Evolutionary conservation across 352 stramenopile genomes (phyloP).

Genomic region (Globisporangium canariense): DNA sequence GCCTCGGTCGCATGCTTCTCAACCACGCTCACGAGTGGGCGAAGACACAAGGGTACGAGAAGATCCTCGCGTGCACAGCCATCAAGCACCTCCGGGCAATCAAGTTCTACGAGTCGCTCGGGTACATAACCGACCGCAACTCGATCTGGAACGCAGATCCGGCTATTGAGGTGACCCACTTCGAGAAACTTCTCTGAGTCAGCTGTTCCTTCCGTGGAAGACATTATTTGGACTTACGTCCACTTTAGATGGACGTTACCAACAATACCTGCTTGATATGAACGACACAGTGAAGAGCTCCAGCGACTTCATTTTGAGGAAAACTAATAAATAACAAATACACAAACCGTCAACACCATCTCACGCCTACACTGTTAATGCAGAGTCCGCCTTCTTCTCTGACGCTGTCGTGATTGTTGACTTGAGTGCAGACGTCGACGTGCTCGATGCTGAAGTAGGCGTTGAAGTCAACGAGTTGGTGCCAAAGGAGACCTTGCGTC

Average conservation of each 20-base stretch:
- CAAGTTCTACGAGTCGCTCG: constrained; percentile 22
- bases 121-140: constrained; percentile 13
- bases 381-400: constrained; percentile 4
- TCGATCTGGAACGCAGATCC: not conserved
- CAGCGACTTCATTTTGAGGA: not conserved
- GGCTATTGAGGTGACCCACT: not conserved
- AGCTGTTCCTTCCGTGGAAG: not conserved
- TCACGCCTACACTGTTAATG: not conserved
- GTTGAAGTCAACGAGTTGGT: not conserved
- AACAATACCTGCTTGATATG: not conserved
- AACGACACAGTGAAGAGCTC: not conserved
- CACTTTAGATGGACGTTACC: not conserved
- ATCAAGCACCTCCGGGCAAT: not conserved
- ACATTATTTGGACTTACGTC: not conserved
- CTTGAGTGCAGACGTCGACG: not conserved
- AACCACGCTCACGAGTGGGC: constrained; percentile 19
- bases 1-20: constrained; percentile 16
- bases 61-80: constrained; percentile 9
- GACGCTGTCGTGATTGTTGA: not conserved
- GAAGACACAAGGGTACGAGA: not conserved
- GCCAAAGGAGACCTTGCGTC: constrained; percentile 7
- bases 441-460: not conserved
- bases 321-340: constrained; percentile 10
- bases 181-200: constrained; percentile 6
- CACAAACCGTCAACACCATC: not conserved